Conservation (phyloP, 495 filamentous ascomycete species). For the Lasiosphaeriaceae sp. region DNA sequence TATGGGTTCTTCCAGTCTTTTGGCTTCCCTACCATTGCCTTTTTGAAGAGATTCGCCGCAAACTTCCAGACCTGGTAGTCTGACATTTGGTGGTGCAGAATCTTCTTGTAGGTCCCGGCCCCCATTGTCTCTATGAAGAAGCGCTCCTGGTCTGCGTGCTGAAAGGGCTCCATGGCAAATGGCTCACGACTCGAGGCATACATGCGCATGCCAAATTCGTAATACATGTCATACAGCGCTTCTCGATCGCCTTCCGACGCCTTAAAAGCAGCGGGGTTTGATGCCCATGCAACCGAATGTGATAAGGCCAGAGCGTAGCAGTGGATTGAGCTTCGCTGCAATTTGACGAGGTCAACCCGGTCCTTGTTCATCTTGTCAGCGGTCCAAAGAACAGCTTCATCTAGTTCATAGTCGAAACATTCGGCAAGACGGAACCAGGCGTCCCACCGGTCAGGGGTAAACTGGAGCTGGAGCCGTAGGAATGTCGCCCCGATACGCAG, state of each 20-base stretch:
- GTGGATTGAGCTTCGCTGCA: conserved; percentile 83
- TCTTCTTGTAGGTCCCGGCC: conserved; percentile 68
- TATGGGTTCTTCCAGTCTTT: conserved; percentile 88
- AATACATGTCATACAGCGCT: conserved; percentile 77
- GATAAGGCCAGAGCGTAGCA: conserved; percentile 90
- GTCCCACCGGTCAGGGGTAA: conserved; percentile 83
- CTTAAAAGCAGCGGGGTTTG: conserved; percentile 41
- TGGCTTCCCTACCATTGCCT: conserved; percentile 68
- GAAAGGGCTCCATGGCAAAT: conserved; percentile 83
- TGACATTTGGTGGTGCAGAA: conserved; percentile 68
- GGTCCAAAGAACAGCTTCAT: conserved; percentile 91
- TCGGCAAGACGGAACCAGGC: conserved; percentile 94
- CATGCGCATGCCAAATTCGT: conserved; percentile 83
- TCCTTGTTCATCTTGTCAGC: conserved; percentile 93
- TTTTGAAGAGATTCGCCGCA: conserved; percentile 72
- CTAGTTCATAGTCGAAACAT: conserved; percentile 83
- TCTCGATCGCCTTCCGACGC: conserved; percentile 55
- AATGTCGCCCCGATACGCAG: conserved; percentile 78
- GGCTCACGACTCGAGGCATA: conserved; percentile 90
- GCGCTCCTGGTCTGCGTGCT: conserved; percentile 67
- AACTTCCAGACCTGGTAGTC: conserved; percentile 82
- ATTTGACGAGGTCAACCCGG: conserved; percentile 63
- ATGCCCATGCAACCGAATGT: conserved; percentile 56
- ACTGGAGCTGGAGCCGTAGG: conserved; percentile 81
- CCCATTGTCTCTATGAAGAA: conserved; percentile 66